Conservation (phyloP, 2,329 filamentous ascomycete genomes). For the Dothistroma pini region DNA sequence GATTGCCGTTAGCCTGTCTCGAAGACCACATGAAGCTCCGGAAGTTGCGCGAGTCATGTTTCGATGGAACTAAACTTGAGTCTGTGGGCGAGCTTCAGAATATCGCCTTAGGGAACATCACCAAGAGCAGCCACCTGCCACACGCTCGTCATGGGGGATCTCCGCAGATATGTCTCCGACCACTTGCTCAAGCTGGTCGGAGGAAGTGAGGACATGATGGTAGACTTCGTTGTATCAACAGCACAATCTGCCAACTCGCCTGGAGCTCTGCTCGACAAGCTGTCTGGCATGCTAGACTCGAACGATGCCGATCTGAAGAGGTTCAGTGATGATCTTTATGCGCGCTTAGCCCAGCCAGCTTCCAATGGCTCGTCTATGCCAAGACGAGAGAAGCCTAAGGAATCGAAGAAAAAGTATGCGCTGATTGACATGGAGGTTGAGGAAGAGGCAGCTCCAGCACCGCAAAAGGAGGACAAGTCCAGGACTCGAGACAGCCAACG, state of each 20-base stretch:
- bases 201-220: constrained; percentile 53
- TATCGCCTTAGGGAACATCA: not conserved
- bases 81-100: not conserved
- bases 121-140: not conserved
- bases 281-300: constrained; percentile 52
- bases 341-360: constrained; percentile 31
- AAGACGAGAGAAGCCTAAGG: constrained; percentile 26
- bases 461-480: constrained; percentile 21
- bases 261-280: constrained; percentile 48
- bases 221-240: constrained; percentile 56
- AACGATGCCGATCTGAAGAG: constrained; percentile 42
- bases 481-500: constrained; percentile 28
- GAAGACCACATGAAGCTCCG: not conserved
- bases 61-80: not conserved
- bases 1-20: not conserved
- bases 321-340: constrained; percentile 49
- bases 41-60: not conserved
- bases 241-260: constrained; percentile 50
- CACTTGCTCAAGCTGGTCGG: constrained; percentile 52
- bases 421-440: constrained; percentile 54
- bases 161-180: constrained; percentile 43
- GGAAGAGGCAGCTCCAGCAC: constrained; percentile 28
- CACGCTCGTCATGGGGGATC: constrained; percentile 30
- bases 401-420: constrained; percentile 50
- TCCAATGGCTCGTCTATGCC: constrained; percentile 21